Evolutionary conservation across 139 green algal genomes (phyloP).

Genomic region (Pycnococcus provasolii): DNA sequence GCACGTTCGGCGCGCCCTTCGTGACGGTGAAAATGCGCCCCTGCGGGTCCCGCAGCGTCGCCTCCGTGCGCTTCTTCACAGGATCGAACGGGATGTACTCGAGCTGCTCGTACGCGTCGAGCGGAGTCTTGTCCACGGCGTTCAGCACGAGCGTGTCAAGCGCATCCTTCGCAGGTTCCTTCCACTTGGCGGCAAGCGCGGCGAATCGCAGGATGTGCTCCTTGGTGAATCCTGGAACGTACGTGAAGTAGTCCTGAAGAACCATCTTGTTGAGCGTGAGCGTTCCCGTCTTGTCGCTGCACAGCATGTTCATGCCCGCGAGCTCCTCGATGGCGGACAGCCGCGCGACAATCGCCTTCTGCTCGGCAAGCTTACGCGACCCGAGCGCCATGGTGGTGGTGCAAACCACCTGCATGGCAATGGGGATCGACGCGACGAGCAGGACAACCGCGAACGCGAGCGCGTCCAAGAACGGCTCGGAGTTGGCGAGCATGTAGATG

Average conservation of each 20-base stretch:
- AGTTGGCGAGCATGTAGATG: conserved; percentile 14
- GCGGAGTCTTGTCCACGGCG: conserved; percentile 6
- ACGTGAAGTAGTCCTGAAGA: conserved; percentile 61
- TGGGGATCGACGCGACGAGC: conserved; percentile 58
- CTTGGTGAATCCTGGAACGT: conserved; percentile 35
- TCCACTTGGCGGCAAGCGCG: conserved; percentile 72
- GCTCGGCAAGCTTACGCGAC: conserved; percentile 41
- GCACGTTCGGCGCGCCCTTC: conserved; percentile 59
- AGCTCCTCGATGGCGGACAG: conserved; percentile 77
- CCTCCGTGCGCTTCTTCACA: conserved; percentile 65
- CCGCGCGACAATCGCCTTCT: conserved; percentile 62
- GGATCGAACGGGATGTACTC: conserved; percentile 72
- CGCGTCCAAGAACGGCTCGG: conserved; percentile 37
- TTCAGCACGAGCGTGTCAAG: conserved; percentile 68
- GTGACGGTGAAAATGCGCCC: conserved; percentile 55
- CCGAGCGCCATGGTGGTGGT: conserved; percentile 70
- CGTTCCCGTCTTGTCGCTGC: conserved; percentile 77
- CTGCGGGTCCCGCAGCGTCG: conserved; percentile 40
- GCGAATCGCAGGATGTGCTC: conserved; percentile 37
- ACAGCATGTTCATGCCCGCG: conserved; percentile 81
- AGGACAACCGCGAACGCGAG: conserved; percentile 65
- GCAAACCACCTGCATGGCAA: conserved; percentile 62
- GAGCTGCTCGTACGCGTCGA: conserved; percentile 27
- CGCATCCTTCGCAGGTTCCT: conserved; percentile 66
- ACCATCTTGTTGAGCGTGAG: conserved; percentile 84